phyloP scores from a whole-genome alignment of 2,329 filamentous ascomycete species.

The Fusarium pilosicola region DNA sequence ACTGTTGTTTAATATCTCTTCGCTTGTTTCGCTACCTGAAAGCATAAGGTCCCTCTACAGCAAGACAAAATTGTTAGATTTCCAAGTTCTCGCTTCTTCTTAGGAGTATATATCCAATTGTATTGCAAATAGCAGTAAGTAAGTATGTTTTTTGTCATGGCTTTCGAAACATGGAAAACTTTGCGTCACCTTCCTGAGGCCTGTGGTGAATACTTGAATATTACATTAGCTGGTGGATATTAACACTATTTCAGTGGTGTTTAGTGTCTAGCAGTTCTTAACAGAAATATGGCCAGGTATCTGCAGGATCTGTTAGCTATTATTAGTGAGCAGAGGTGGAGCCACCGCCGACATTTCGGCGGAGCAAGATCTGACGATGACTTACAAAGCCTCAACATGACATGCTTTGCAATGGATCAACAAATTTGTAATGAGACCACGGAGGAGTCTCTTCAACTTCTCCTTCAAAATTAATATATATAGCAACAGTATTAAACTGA shows the following conservation, averaged over 20 bases:
- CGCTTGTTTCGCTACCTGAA: background rate
- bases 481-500: background rate
- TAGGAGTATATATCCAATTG: background rate
- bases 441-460: background rate
- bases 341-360: slow-evolving; percentile 13
- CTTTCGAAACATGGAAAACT: background rate
- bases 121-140: background rate
- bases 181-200: background rate
- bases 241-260: too few relatives aligned
- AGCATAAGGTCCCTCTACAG: background rate
- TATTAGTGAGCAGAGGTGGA: background rate
- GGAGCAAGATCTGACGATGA: background rate
- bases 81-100: background rate
- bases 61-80: background rate
- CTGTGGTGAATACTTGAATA: background rate
- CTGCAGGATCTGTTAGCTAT: background rate
- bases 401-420: background rate
- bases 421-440: slow-evolving; percentile 10
- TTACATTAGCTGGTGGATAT: too few relatives aligned
- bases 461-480: background rate
- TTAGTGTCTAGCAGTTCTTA: background rate
- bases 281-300: background rate
- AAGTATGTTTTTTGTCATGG: background rate
- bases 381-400: slow-evolving; percentile 20
- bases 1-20: background rate